Evolutionary conservation across 148 eudicot genomes (phyloP), one percentile per base, ranked within the genome.

Genomic region (Polygonum aviculare): DNA sequence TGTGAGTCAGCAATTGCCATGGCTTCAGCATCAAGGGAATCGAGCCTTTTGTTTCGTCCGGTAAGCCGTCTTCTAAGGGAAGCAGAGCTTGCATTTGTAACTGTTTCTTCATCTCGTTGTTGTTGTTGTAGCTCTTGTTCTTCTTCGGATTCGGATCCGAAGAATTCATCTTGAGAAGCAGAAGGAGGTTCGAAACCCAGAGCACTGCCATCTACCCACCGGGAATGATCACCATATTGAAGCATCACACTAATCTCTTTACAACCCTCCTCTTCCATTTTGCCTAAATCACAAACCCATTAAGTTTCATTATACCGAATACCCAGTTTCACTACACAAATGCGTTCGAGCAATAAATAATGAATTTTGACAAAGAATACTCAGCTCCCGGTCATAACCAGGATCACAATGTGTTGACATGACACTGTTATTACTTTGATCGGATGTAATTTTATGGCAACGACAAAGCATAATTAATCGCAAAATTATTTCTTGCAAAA

Each of bases 151-250:
- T 9, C 12, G 14, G 67, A 21, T 21, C 22, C 35, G 3, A 8
- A 9, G 36, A 9, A 22, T 22, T 60, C 67, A 26, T 11, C 35
- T 60, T 60, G 67, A 1, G 36, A 19, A 22, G 3, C 15, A 2
- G 67, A 36, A 60, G 67, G 33, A 22, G 36, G 15, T 60, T 60
- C 67, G 0, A 21, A 26, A 22, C 35, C 67, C 14, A 90, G 90
- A 77, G 90, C 96, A 86, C 92, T 89, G 12, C 98, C 98, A 84
- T 94, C 92, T 55, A 94, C 98, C 98, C 98, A 94, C 78, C 80
- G 79, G 14, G 15, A 26, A 0, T 76, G 69, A 18, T 86, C 94
- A 41, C 89, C 82, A 82, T 78, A 4, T 15, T 60, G 35, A 77
- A 88, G 78, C 69, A 80, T 84, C 18, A 69, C 83, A 73, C 85